Percentiles rank a stretch among this genome's conserved stretches.
phyloP scores from a whole-genome alignment of 78 protist species.

The Dictyostelium citrinum region DNA sequence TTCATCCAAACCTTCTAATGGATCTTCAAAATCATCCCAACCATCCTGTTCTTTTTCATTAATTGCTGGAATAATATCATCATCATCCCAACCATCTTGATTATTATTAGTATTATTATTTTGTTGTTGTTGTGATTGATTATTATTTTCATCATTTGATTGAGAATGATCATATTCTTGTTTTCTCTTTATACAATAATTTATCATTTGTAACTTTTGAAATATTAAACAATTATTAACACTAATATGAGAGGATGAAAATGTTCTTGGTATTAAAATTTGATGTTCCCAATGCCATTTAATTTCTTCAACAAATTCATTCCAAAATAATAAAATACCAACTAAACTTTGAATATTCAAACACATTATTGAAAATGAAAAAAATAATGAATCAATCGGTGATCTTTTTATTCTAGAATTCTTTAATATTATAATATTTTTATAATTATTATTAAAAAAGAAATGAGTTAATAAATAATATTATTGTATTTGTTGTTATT shows the following conservation, averaged over 20 bases:
- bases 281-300: constrained; percentile 77
- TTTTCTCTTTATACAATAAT: constrained; percentile 53
- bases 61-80: background rate
- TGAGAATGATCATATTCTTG: background rate
- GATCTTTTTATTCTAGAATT: constrained; percentile 32
- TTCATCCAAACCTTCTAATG: background rate
- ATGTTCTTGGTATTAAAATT: constrained; percentile 52
- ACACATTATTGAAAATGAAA: constrained; percentile 50
- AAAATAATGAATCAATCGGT: constrained; percentile 61
- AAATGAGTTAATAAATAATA: background rate
- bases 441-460: background rate
- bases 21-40: constrained; percentile 29
- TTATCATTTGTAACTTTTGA: constrained; percentile 71
- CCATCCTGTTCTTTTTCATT: constrained; percentile 17
- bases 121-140: background rate
- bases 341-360: constrained; percentile 34
- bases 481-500: too few relatives aligned
- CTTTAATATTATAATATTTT: background rate
- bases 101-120: background rate
- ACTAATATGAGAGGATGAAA: constrained; percentile 33
- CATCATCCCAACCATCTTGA: constrained; percentile 18
- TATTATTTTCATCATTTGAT: background rate
- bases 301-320: constrained; percentile 61
- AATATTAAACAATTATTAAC: constrained; percentile 43
- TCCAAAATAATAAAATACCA: constrained; percentile 44